phyloP scores from a whole-genome alignment of 305 asterid genomes.

The Plantago coronopus region DNA sequence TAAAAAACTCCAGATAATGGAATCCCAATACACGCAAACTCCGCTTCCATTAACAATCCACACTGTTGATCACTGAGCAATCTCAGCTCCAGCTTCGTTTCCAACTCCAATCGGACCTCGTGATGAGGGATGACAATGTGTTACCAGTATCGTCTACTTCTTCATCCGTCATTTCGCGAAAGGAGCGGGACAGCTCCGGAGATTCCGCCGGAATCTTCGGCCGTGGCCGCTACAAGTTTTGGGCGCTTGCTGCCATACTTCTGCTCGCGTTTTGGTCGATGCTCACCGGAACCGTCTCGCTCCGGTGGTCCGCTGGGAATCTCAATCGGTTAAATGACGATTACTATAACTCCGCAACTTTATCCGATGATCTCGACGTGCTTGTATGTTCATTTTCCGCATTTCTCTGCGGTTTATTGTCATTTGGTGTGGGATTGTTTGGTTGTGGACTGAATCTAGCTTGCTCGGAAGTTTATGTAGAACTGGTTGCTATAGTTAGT shows the following conservation, averaged over 20 bases:
- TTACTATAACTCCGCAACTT: conserved; percentile 35
- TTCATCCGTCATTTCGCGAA: conserved; percentile 16
- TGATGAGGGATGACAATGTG: conserved; percentile 4
- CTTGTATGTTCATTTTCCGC: conserved; percentile 34
- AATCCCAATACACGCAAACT: conserved; percentile 1
- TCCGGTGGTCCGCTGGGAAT: conserved; percentile 81
- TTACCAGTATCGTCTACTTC: not conserved
- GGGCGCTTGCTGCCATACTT: conserved; percentile 66
- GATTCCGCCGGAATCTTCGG: conserved; percentile 38
- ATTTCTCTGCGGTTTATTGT: too few species aligned
- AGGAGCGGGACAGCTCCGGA: conserved; percentile 28
- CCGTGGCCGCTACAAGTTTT: conserved; percentile 72
- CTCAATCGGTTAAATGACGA: conserved; percentile 47
- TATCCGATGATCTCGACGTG: conserved; percentile 56
- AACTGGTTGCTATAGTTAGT: too few species aligned
- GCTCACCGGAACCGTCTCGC: conserved; percentile 80
- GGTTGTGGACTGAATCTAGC: not conserved
- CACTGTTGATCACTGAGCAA: not conserved
- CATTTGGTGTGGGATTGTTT: not conserved
- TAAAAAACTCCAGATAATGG: not conserved
- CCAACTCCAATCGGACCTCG: not conserved
- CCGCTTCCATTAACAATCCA: not conserved
- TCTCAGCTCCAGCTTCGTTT: too few species aligned
- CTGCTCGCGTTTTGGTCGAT: conserved; percentile 85
- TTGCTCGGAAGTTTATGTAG: too few species aligned